Base-by-base conservation (phyloP, 352 stramenopile genomes). In the Pythium vanterpoolii region DNA sequence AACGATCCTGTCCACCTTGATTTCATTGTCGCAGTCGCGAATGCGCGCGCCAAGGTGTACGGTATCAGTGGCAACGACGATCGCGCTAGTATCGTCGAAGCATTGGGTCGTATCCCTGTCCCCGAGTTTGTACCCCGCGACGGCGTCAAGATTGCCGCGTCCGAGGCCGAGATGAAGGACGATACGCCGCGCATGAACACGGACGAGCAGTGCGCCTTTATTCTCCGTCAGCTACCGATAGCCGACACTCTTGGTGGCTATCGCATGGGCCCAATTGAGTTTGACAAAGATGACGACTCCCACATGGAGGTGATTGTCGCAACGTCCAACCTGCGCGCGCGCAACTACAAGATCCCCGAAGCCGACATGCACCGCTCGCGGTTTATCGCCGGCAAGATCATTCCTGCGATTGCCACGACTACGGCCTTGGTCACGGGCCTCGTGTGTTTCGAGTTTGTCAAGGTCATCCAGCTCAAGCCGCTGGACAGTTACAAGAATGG, bases 381-480 rank as follows among this genome's bases (percentile, higher is more conserved):
- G 49, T 97, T 98, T 30, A 99, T 99, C 77, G 98, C 98, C n/a
- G 98, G 98, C 49, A 98, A 98, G 69, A 99, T 99, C 70, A 99
- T 99, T 61, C 98, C 98, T 11, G 98, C 98, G 16, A 99, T 99
- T 72, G 97, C 98, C 21, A 99, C 98, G 36, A 99, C 97, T 9
- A 99, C 98, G 14, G 96, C 97, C 18, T 77, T 99, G 33, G 97
- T 99, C 30, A 99, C 97, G 0, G 98, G 97, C 34, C 82, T 99
- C 5, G 95, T 99, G 64, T 99, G 96, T 72, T 93, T 99, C 57
- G 97, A 99, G 68, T 87, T 99, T 42, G 87, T 98, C 66, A 99
- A 99, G 69, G 82, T 90, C n/a, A 85, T 94, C 68, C 84, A 95
- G 54, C 58, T 80, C 61, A 95, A 94, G 55, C 77, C 86, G 11